Percentiles rank a stretch among this genome's conserved stretches.
phyloP scores from a whole-genome alignment of 2,329 filamentous ascomycete genomes.

The Cladosporium velox region DNA sequence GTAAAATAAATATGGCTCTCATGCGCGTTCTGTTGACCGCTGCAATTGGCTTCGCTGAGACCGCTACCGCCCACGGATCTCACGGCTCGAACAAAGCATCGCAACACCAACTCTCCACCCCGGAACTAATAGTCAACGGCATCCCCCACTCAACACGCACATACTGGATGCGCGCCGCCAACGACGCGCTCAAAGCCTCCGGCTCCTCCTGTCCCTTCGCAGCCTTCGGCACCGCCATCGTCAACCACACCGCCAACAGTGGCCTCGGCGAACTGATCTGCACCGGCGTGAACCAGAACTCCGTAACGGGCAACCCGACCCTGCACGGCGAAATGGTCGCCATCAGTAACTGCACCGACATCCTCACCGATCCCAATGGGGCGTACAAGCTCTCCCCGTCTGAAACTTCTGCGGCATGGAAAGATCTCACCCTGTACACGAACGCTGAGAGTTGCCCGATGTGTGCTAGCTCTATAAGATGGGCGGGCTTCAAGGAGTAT shows the following conservation, averaged over 20 bases:
- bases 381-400: slow-evolving; percentile 46
- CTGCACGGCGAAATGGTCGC: slow-evolving; percentile 58
- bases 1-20: not conserved
- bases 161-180: slow-evolving; percentile 57
- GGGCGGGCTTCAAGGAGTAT: slow-evolving; percentile 58
- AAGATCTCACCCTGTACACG: slow-evolving; percentile 55
- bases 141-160: slow-evolving; percentile 2
- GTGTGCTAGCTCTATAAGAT: slow-evolving; percentile 59
- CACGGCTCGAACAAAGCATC: not conserved
- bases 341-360: slow-evolving; percentile 54
- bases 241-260: slow-evolving; percentile 54
- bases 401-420: slow-evolving; percentile 49
- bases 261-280: slow-evolving; percentile 41
- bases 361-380: slow-evolving; percentile 51
- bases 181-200: slow-evolving; percentile 46
- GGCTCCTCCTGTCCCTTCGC: slow-evolving; percentile 54
- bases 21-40: not conserved
- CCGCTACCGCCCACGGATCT: not conserved
- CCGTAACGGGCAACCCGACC: slow-evolving; percentile 52
- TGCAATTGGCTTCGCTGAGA: not conserved
- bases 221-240: slow-evolving; percentile 52
- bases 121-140: not conserved
- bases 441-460: slow-evolving; percentile 61
- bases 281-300: slow-evolving; percentile 52
- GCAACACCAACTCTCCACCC: slow-evolving; percentile 1